A percentile compares a stretch with the other conserved stretches of the same genome.
phyloP scores from a whole-genome alignment of 179 eudicot species.

The Nepenthes alata region DNA sequence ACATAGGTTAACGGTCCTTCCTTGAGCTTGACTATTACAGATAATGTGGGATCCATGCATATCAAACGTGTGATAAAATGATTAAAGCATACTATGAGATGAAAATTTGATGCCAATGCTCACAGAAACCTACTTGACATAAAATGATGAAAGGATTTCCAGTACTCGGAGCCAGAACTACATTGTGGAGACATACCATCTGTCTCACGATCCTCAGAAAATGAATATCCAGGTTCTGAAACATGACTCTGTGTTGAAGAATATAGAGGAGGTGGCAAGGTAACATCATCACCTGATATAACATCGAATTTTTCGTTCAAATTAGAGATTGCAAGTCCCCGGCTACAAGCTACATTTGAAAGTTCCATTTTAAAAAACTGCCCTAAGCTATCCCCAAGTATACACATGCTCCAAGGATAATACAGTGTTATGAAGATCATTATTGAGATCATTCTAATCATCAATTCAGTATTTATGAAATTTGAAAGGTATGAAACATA shows the following conservation, averaged over 20 bases:
- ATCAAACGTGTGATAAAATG: too few relatives aligned
- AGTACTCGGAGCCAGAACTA: neutral
- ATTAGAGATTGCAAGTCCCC: neutral
- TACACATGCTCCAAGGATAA: too few relatives aligned
- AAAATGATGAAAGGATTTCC: too few relatives aligned
- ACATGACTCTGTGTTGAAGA: constrained; percentile 40
- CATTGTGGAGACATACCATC: constrained; percentile 35
- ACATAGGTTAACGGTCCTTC: neutral
- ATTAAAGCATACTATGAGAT: neutral
- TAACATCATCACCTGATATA: constrained; percentile 45
- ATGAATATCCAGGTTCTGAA: constrained; percentile 42
- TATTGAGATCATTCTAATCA: too few relatives aligned
- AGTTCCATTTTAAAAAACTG: neutral
- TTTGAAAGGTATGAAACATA: too few relatives aligned
- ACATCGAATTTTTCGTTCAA: neutral
- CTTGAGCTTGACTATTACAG: too few relatives aligned
- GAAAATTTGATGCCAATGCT: neutral
- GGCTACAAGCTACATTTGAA: too few relatives aligned
- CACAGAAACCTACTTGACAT: neutral
- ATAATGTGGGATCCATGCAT: too few relatives aligned
- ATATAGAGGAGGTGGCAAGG: constrained; percentile 29
- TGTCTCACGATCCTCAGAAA: constrained; percentile 34
- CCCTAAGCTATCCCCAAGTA: neutral
- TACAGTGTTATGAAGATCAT: too few relatives aligned
- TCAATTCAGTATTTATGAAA: too few relatives aligned